phyloP scores from a whole-genome alignment of 2,329 filamentous ascomycete species.

The Cadophora gregata region DNA sequence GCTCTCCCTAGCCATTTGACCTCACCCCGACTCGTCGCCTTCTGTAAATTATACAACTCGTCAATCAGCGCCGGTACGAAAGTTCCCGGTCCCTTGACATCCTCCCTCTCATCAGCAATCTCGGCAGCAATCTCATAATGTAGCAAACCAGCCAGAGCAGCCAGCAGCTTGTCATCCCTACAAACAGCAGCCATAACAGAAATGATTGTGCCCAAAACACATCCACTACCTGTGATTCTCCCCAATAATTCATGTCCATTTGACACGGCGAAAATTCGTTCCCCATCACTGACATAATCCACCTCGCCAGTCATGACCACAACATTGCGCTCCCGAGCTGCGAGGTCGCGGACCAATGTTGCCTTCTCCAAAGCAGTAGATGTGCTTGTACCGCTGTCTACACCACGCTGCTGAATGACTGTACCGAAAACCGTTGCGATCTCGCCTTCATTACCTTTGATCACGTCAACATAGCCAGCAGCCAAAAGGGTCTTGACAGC shows the following conservation, averaged over 20 bases:
- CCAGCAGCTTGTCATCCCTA: conserved; percentile 68
- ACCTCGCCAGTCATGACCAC: conserved; percentile 82
- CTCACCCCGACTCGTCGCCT: conserved; percentile 55
- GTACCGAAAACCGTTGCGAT: conserved; percentile 73
- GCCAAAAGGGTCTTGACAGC: conserved; percentile 75
- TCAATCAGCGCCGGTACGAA: conserved; percentile 90
- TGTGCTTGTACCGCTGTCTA: conserved; percentile 73
- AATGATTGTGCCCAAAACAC: conserved; percentile 81
- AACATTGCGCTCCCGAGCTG: conserved; percentile 70
- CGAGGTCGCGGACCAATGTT: conserved; percentile 68
- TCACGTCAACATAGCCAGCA: conserved; percentile 80
- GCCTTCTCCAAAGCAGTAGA: conserved; percentile 61
- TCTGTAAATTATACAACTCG: conserved; percentile 60
- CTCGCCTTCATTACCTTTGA: conserved; percentile 94
- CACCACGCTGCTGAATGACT: conserved; percentile 74
- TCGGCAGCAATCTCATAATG: conserved; percentile 74
- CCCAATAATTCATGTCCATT: conserved; percentile 80
- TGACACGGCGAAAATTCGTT: conserved; percentile 66
- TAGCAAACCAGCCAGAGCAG: conserved; percentile 74
- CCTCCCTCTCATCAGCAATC: conserved; percentile 68
- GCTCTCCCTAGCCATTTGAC: conserved; percentile 58
- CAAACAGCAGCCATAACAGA: conserved; percentile 75
- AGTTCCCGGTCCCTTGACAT: conserved; percentile 80
- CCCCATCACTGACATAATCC: conserved; percentile 81
- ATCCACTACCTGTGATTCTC: conserved; percentile 80